These are phyloP conservation scores for Ploettnerulaceae sp. DNA, from an alignment of 2,329 filamentous ascomycete species.

Conservation along the genomic window DNA sequence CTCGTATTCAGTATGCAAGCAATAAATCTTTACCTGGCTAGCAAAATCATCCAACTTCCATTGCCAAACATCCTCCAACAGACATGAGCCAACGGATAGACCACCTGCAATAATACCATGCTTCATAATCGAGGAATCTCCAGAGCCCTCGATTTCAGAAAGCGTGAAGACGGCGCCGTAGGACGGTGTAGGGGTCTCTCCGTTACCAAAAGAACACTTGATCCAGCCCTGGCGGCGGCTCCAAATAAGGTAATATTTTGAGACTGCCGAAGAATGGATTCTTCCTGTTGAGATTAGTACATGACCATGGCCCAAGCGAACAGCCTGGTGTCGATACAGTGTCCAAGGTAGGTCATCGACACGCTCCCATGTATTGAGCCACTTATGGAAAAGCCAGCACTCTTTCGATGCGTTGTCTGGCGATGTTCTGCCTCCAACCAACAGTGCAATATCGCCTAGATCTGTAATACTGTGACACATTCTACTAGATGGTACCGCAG, in stretches of 20 bases:
- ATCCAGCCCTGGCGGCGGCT: slow-evolving; percentile 30
- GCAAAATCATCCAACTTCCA: slow-evolving; percentile 51
- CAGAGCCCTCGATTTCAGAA: slow-evolving; percentile 19
- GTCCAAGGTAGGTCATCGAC: slow-evolving; percentile 62
- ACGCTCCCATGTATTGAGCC: slow-evolving; percentile 52
- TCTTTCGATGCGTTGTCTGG: slow-evolving; percentile 64
- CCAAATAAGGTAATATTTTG: slow-evolving; percentile 29
- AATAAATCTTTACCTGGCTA: slow-evolving; percentile 16
- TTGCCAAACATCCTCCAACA: slow-evolving; percentile 57
- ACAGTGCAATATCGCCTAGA: slow-evolving; percentile 52
- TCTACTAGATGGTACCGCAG: slow-evolving; percentile 41
- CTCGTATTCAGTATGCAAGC: not conserved
- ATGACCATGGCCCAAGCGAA: slow-evolving; percentile 45
- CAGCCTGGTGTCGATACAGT: slow-evolving; percentile 70
- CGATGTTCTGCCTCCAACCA: slow-evolving; percentile 75
- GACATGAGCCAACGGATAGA: slow-evolving; percentile 57
- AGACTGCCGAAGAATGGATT: slow-evolving; percentile 26
- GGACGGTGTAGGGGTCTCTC: slow-evolving; percentile 12
- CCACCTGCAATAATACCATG: slow-evolving; percentile 70
- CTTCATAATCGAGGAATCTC: slow-evolving; percentile 26
- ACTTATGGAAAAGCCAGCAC: slow-evolving; percentile 67
- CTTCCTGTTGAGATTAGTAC: slow-evolving; percentile 38
- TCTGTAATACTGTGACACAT: slow-evolving; percentile 76
- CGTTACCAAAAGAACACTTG: slow-evolving; percentile 20
- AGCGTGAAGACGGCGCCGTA: slow-evolving; percentile 26